Evolutionary conservation across 257 asterid species (phyloP).

Genomic region (Marsdenia floribunda): DNA sequence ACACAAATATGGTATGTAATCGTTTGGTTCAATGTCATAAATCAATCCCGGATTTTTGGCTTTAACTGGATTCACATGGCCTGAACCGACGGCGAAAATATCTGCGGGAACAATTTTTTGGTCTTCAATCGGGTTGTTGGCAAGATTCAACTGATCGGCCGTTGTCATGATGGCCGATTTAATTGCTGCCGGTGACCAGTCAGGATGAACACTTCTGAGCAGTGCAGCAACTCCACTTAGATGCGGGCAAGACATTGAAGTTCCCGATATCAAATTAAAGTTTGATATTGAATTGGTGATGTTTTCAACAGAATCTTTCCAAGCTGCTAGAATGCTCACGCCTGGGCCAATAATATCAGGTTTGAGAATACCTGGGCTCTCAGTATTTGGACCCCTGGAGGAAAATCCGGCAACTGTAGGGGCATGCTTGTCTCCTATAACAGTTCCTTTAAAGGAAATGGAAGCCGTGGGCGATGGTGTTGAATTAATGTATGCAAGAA

Average conservation of each 20-base stretch:
- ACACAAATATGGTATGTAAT: no score
- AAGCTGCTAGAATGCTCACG: constrained; percentile 21
- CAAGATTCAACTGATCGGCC: constrained; percentile 1
- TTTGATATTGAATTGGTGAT: constrained; percentile 5
- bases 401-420: constrained; percentile 3
- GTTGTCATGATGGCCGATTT: constrained; percentile 20
- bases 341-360: constrained; percentile 35
- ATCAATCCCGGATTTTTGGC: no score
- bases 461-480: background rate
- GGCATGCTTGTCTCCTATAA: background rate
- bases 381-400: constrained; percentile 28
- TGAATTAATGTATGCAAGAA: background rate
- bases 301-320: constrained; percentile 14
- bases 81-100: no score
- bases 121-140: constrained; percentile 1
- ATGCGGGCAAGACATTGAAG: constrained; percentile 28
- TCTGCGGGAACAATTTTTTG: no score
- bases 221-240: constrained; percentile 30
- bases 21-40: no score
- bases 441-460: constrained; percentile 1
- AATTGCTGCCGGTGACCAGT: constrained; percentile 33
- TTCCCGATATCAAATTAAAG: constrained; percentile 12
- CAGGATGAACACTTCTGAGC: constrained; percentile 23
- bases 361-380: constrained; percentile 50
- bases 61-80: no score